phyloP scores from a whole-genome alignment of 2,329 filamentous ascomycete genomes.

The Colletotrichum spinosum region DNA sequence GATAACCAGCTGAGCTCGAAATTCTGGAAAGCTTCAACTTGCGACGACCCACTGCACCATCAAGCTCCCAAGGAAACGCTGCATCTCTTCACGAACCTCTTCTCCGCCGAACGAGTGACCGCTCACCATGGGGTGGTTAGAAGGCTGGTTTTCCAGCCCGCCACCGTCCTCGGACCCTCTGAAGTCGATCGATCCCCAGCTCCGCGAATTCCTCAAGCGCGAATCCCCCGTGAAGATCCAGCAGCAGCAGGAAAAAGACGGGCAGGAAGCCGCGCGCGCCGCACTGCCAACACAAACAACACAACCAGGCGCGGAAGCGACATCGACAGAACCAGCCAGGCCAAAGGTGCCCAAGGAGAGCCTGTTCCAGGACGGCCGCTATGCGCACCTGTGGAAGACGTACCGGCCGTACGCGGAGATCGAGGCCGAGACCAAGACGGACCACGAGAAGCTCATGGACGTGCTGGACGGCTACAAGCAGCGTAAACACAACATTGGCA shows the following conservation, averaged over 20 bases:
- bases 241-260: conserved; percentile 32
- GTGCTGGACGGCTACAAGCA: conserved; percentile 88
- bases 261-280: conserved; percentile 20
- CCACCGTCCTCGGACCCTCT: conserved; percentile 67
- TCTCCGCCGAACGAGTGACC: neutral
- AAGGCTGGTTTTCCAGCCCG: conserved; percentile 61
- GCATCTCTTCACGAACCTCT: too few species aligned
- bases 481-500: conserved; percentile 80
- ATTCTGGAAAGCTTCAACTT: conserved; percentile 35
- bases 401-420: conserved; percentile 81
- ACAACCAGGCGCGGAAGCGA: conserved; percentile 7
- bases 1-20: conserved; percentile 24
- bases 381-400: conserved; percentile 91
- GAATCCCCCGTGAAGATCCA: conserved; percentile 81
- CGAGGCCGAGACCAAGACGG: conserved; percentile 75
- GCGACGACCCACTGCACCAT: conserved; percentile 7
- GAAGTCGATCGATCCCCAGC: conserved; percentile 81
- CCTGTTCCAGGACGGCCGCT: conserved; percentile 70
- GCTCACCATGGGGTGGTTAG: conserved; percentile 67
- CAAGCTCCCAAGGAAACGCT: conserved; percentile 1
- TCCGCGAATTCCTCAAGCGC: conserved; percentile 86
- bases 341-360: conserved; percentile 60
- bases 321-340: conserved; percentile 21
- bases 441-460: conserved; percentile 83
- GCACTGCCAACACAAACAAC: conserved; percentile 8